Conservation (phyloP, 352 stramenopile genomes). For the Synura sp. region DNA sequence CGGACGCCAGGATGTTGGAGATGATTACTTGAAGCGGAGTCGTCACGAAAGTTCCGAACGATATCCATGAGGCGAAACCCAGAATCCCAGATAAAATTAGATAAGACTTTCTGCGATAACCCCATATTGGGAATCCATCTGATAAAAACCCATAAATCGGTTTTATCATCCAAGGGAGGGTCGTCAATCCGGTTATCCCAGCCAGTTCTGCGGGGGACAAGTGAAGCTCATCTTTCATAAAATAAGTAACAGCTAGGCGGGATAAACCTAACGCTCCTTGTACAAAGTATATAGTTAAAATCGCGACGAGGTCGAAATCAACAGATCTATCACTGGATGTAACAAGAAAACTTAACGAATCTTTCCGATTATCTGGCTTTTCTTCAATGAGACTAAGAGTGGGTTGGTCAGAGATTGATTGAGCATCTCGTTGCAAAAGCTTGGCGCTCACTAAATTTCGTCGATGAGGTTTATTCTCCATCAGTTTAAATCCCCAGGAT, state of each 20-base stretch:
- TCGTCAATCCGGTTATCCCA: constrained; percentile 83
- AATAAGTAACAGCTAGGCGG: constrained; percentile 84
- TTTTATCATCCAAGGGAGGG: constrained; percentile 91
- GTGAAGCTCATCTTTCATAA: constrained; percentile 92
- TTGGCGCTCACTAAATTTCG: too few species aligned
- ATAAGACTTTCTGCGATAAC: constrained; percentile 89
- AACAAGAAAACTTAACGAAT: too few species aligned
- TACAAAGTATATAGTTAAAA: constrained; percentile 79
- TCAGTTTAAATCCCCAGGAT: too few species aligned
- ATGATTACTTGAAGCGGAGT: constrained; percentile 49
- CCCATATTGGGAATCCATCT: constrained; percentile 86
- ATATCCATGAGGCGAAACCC: constrained; percentile 44
- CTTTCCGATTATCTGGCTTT: too few species aligned
- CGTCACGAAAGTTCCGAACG: not conserved
- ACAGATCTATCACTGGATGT: too few species aligned
- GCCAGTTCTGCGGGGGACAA: constrained; percentile 84
- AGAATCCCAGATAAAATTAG: constrained; percentile 77
- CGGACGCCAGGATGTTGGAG: constrained; percentile 67
- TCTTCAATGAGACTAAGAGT: too few species aligned
- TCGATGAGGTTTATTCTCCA: too few species aligned
- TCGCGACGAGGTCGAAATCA: too few species aligned
- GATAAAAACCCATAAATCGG: constrained; percentile 92
- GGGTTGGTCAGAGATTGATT: too few species aligned
- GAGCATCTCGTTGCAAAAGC: too few species aligned
- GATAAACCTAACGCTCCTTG: constrained; percentile 88